Evolutionary conservation across 1,139 yeast species (phyloP), one percentile per base, ranked within the genome.

Genomic region (Yamadazyma buinensis): DNA sequence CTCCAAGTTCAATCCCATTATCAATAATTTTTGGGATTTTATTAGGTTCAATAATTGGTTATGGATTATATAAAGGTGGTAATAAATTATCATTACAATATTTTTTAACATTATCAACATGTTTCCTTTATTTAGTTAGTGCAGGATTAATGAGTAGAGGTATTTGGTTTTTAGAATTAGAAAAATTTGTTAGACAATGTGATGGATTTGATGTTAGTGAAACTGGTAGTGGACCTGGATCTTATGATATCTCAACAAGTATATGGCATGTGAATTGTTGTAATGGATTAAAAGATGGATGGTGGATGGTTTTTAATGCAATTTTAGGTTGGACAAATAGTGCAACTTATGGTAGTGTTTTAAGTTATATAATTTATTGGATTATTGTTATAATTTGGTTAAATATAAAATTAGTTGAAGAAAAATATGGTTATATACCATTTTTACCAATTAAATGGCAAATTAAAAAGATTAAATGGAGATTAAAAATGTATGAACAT

Each of bases 201-300:
- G 80, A 82, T 38, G 97, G 95, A 2, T 79, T 85, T 41, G 96
- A 90, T 55, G 90, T 86, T 45, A 75, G 92, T 31, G 97, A 90
- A 60, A 76, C 78, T 9, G 97, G 97, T 6, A 75, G 80, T 35
- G 97, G 97, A 0, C 95, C 97, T 1, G 97, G 97, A 7, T 84
- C 96, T 1, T 90, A 90, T 59, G 95, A 90, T 56, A 77, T 90
- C 37, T 51, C 75, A 22, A 77, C 75, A 41, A 72, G 84, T 12
- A 85, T 90, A 2, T 90, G 97, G 97, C 97, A 90, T 63, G 97
- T 90, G 27, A 88, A 90, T 65, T 90, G 97, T 61, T 90, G 97
- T 64, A 87, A 87, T 57, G 96, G 97, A 14, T 80, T 83, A 47
- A 82, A 74, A 29, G 95, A 84, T 55, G 90, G 90, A 24, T 92